These are phyloP conservation scores for Coemansia asiatica DNA, from an alignment of 192 early-diverging fungal species.

Conservation along the genomic window DNA sequence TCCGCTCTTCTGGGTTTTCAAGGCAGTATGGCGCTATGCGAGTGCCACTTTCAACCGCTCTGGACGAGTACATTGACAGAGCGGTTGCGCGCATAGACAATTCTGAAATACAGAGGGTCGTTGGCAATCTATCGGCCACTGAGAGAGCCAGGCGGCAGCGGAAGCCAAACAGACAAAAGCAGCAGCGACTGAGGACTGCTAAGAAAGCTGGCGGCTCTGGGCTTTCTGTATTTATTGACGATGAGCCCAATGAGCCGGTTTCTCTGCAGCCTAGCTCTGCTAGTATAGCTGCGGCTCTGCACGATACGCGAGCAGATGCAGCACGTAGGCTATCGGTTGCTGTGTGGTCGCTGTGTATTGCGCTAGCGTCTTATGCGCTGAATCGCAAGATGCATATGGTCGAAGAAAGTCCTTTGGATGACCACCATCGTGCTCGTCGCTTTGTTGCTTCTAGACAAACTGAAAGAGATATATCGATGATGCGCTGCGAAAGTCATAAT, in stretches of 20 bases:
- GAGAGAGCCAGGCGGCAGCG: not conserved
- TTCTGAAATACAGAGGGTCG: not conserved
- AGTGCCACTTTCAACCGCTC: slow-evolving; percentile 35
- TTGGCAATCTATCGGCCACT: too few relatives aligned
- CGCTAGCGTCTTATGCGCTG: slow-evolving; percentile 25
- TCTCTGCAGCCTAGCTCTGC: slow-evolving; percentile 10
- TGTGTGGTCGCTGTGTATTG: slow-evolving; percentile 34
- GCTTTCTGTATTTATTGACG: slow-evolving; percentile 32
- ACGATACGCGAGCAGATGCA: slow-evolving; percentile 33
- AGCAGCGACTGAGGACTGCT: not conserved
- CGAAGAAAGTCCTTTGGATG: not conserved
- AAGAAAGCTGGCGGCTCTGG: slow-evolving; percentile 4
- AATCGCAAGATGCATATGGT: slow-evolving; percentile 13
- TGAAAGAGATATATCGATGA: not conserved
- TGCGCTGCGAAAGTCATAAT: not conserved
- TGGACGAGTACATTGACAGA: slow-evolving; percentile 40
- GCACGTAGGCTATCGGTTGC: slow-evolving; percentile 31
- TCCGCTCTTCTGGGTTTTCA: slow-evolving; percentile 31
- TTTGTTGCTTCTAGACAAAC: not conserved
- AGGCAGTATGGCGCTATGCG: slow-evolving; percentile 35
- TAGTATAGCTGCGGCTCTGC: slow-evolving; percentile 19
- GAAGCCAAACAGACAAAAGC: not conserved
- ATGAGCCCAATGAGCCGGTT: slow-evolving; percentile 21
- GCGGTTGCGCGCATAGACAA: slow-evolving; percentile 2
- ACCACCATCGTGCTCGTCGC: not conserved